Percentiles rank a stretch among this genome's conserved stretches.
These are phyloP conservation scores for Candida sakaeoensis DNA, from an alignment of 805 yeast genomes.

Conservation along the genomic window DNA sequence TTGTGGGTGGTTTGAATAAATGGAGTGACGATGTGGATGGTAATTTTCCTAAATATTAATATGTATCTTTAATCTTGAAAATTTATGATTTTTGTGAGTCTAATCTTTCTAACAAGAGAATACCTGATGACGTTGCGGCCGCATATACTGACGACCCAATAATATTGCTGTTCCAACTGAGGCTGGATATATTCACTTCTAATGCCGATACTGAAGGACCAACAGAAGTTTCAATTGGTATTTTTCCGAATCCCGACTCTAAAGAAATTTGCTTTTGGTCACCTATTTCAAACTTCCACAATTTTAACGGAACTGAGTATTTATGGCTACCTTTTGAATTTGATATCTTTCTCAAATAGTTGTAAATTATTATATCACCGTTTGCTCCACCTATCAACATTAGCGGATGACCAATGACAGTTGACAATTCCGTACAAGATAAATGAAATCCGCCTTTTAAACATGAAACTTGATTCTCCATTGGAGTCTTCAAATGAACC, in stretches of 20 bases:
- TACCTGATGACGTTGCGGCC: slow-evolving; percentile 49
- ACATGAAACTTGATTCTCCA: neutral
- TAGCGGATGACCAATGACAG: slow-evolving; percentile 36
- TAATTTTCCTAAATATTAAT: slow-evolving; percentile 58
- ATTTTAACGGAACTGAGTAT: slow-evolving; percentile 38
- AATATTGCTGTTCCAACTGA: slow-evolving; percentile 57
- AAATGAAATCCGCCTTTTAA: slow-evolving; percentile 27
- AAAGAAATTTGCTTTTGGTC: slow-evolving; percentile 5
- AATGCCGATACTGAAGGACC: slow-evolving; percentile 42
- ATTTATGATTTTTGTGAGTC: slow-evolving; percentile 17
- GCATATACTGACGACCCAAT: slow-evolving; percentile 46
- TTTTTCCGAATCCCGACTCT: slow-evolving; percentile 25
- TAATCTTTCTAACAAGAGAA: slow-evolving; percentile 43
- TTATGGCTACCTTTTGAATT: slow-evolving; percentile 31
- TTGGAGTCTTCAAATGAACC: neutral
- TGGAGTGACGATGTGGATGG: slow-evolving; percentile 66
- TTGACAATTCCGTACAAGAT: slow-evolving; percentile 26
- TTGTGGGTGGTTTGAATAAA: slow-evolving; percentile 70
- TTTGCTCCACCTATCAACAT: slow-evolving; percentile 29
- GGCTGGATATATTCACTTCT: slow-evolving; percentile 44
- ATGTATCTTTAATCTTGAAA: too few relatives aligned
- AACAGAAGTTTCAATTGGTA: slow-evolving; percentile 27
- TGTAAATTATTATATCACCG: slow-evolving; percentile 35
- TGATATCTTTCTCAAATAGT: slow-evolving; percentile 35
- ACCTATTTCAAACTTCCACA: slow-evolving; percentile 25